Base-by-base conservation (phyloP, 352 stramenopile species). In the Globisporangium yorkense region DNA sequence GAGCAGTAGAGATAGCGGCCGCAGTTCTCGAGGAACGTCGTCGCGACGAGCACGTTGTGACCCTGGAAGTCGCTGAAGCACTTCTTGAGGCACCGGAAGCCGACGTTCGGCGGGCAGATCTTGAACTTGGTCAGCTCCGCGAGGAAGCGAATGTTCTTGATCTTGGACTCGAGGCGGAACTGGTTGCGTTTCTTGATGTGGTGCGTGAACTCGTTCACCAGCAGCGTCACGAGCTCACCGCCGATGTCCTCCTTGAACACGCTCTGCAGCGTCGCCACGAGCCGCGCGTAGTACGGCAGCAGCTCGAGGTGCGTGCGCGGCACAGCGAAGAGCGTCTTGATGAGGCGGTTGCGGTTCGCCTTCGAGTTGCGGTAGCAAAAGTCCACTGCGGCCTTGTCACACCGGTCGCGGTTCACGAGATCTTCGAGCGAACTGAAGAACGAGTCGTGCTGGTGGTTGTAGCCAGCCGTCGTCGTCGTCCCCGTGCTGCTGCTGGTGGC, bases 351-450 rank as follows among this genome's bases (percentile, higher is more conserved):
- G 12, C 95, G 77, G 24, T 94, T 91, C 29, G 87, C 87, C 63
- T 98, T 98, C 6, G 86, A 97, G 69, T 98, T 97, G 52, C 92
- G 94, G 54, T 97, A 97, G 73, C 92, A 98, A 71, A 99, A 99
- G 24, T 96, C 87, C 24, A 98, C 88, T 0, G 95, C 94, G 15
- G 98, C 85, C 52, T 98, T 97, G 73, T 99, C 97, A 47, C 96
- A 96, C 31, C 91, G 89, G 48, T 98, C 96, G 40, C 96, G 87
- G 57, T 96, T 96, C 59, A 96, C 84, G 60, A 97, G 92, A 57
- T 98, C 89, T 56, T 97, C 95, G 13, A 99, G 71, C 33, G 96
- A 94, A 20, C 62, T 71, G 61, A 94, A 93, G 58, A 86, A 93
- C 48, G 97, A 82, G 57, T 98, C 92, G 43, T 98, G 66, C 65